phyloP scores from a whole-genome alignment of 2,329 filamentous ascomycete genomes.

The Pezicula carpinea region DNA sequence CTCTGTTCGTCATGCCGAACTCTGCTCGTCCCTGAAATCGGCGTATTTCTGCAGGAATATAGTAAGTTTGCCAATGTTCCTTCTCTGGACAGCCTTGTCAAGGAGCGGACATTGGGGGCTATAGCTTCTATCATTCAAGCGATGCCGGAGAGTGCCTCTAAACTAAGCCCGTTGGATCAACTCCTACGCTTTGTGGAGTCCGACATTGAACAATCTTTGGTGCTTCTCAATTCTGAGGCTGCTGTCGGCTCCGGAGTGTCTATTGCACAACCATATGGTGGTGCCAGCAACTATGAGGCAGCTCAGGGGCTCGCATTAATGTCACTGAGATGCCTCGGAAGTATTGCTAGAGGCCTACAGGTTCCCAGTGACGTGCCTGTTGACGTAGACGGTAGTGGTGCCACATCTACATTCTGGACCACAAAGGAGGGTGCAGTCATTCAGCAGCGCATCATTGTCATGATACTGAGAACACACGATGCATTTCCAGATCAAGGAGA shows the following conservation, averaged over 20 bases:
- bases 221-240: conserved; percentile 7
- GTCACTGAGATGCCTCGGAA: conserved; percentile 63
- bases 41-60: conserved; percentile 69
- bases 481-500: conserved; percentile 59
- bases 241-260: neutral
- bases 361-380: conserved; percentile 61
- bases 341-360: conserved; percentile 69
- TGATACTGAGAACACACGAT: conserved; percentile 43
- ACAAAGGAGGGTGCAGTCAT: conserved; percentile 41
- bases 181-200: conserved; percentile 57
- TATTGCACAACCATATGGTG: neutral
- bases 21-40: conserved; percentile 62
- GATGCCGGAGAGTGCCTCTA: conserved; percentile 51
- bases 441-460: conserved; percentile 46
- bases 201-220: conserved; percentile 48
- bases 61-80: conserved; percentile 52
- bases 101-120: conserved; percentile 68
- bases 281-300: conserved; percentile 20
- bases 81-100: conserved; percentile 63
- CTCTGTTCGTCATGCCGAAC: conserved; percentile 72
- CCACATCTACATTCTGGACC: conserved; percentile 41
- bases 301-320: conserved; percentile 31
- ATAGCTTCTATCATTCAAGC: conserved; percentile 75
- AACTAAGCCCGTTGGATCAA: conserved; percentile 48
- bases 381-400: conserved; percentile 55